phyloP scores from a whole-genome alignment of 495 filamentous ascomycete species.

The Terfezia boudieri region DNA sequence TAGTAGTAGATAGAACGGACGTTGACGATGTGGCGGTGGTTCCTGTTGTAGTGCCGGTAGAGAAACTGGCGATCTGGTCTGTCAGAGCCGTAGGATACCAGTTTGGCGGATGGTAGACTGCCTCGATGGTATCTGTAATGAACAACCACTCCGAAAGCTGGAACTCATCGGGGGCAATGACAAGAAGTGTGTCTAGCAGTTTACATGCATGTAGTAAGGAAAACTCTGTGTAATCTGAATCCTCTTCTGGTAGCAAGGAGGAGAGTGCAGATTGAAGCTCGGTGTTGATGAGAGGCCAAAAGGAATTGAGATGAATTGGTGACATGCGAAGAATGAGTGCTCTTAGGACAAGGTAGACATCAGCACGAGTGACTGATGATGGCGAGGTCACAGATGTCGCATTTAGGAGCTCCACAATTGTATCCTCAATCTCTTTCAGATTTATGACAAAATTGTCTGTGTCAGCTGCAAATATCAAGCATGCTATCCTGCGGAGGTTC shows the following conservation, averaged over 20 bases:
- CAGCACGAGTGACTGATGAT: conserved; percentile 67
- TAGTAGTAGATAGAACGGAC: conserved; percentile 31
- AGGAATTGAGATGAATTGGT: conserved; percentile 47
- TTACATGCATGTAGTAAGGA: background rate
- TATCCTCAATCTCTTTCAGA: conserved; percentile 50
- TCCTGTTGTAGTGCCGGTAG: conserved; percentile 20
- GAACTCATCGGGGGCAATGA: conserved; percentile 82
- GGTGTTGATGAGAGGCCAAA: conserved; percentile 78
- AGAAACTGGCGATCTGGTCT: conserved; percentile 64
- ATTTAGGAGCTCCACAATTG: conserved; percentile 60
- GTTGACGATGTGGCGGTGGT: no score
- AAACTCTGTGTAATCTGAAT: conserved; percentile 22
- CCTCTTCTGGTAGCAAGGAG: conserved; percentile 44
- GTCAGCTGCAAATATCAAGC: conserved; percentile 49
- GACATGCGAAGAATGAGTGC: conserved; percentile 57
- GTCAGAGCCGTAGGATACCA: conserved; percentile 56
- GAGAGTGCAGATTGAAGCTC: conserved; percentile 69
- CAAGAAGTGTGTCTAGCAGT: conserved; percentile 59
- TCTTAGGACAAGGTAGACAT: conserved; percentile 73
- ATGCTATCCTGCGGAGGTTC: conserved; percentile 61
- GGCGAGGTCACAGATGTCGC: conserved; percentile 83
- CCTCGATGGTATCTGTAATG: conserved; percentile 88
- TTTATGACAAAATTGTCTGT: conserved; percentile 61
- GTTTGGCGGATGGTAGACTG: conserved; percentile 61
- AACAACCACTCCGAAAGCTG: conserved; percentile 93